Percentiles rank a stretch among this genome's conserved stretches.
phyloP scores from a whole-genome alignment of 257 asterid species.

The Salvia hispanica region DNA sequence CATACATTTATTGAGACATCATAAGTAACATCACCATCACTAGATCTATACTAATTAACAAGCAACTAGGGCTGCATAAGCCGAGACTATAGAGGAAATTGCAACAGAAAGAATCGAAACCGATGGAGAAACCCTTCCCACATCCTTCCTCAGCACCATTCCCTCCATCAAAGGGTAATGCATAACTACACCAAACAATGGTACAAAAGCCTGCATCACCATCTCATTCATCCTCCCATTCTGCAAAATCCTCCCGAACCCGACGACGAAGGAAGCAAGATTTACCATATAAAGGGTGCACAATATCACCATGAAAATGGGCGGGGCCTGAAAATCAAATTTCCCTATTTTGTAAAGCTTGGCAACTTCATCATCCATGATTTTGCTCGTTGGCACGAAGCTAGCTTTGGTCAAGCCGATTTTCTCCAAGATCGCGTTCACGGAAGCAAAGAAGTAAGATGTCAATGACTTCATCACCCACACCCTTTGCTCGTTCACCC shows the following conservation, averaged over 20 bases:
- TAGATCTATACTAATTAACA: too few species aligned
- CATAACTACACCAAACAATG: conserved; percentile 45
- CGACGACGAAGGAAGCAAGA: conserved; percentile 41
- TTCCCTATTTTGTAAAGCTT: conserved; percentile 49
- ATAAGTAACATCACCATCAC: too few species aligned
- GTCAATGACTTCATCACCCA: conserved; percentile 68
- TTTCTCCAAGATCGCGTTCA: conserved; percentile 44
- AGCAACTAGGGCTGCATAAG: conserved; percentile 5
- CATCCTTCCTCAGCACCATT: conserved; percentile 61
- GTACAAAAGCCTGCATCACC: conserved; percentile 42
- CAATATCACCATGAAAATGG: conserved; percentile 47
- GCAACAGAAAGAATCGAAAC: conserved; percentile 35
- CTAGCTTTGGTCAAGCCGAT: conserved; percentile 49
- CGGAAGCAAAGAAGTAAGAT: conserved; percentile 53
- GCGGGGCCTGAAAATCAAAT: conserved; percentile 54
- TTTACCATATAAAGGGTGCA: conserved; percentile 53
- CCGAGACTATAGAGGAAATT: conserved; percentile 23
- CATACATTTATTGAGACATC: too few species aligned
- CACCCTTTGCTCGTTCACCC: conserved; percentile 57
- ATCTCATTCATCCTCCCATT: conserved; percentile 28
- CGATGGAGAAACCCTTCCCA: conserved; percentile 43
- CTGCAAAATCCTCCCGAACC: conserved; percentile 31
- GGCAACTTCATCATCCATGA: conserved; percentile 42
- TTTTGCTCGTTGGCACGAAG: conserved; percentile 65
- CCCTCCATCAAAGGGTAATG: conserved; percentile 64